These are phyloP conservation scores for Phtheirospermum japonicum DNA, from an alignment of 257 asterid species.

Conservation along the genomic window DNA sequence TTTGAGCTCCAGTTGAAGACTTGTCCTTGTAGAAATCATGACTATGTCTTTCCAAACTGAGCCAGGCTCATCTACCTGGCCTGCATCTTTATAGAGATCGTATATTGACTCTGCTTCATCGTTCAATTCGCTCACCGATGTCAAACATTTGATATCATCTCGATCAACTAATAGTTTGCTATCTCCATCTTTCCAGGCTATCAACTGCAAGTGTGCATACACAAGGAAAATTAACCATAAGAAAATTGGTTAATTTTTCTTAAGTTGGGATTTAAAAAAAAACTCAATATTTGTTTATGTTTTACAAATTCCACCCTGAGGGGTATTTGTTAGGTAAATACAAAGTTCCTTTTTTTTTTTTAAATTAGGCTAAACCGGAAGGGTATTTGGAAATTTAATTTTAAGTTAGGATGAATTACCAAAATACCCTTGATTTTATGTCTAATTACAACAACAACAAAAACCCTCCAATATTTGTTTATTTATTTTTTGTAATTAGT, in stretches of 20 bases:
- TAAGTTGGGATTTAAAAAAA: no score
- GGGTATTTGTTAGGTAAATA: no score
- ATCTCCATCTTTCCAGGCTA: slow-evolving; percentile 90
- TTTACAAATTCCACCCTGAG: no score
- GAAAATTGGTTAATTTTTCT: no score
- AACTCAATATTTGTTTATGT: no score
- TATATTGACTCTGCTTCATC: slow-evolving; percentile 75
- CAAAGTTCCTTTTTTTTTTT: no score
- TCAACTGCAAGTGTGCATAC: slow-evolving; percentile 69
- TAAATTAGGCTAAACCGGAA: no score
- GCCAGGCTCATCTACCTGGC: slow-evolving; percentile 34
- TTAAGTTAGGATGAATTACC: no score
- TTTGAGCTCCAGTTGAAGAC: slow-evolving; percentile 54
- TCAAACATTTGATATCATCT: slow-evolving; percentile 60
- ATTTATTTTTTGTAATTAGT: neutral
- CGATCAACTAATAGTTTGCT: slow-evolving; percentile 64
- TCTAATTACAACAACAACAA: no score
- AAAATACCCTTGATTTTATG: no score
- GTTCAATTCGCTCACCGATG: slow-evolving; percentile 53
- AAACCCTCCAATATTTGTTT: no score
- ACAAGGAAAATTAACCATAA: no score
- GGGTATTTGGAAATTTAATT: neutral
- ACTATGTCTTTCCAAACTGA: slow-evolving; percentile 72
- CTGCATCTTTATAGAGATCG: slow-evolving; percentile 49
- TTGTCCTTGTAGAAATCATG: slow-evolving; percentile 44